Conservation (phyloP, 495 filamentous ascomycete species). For the Xylaria castorea region DNA sequence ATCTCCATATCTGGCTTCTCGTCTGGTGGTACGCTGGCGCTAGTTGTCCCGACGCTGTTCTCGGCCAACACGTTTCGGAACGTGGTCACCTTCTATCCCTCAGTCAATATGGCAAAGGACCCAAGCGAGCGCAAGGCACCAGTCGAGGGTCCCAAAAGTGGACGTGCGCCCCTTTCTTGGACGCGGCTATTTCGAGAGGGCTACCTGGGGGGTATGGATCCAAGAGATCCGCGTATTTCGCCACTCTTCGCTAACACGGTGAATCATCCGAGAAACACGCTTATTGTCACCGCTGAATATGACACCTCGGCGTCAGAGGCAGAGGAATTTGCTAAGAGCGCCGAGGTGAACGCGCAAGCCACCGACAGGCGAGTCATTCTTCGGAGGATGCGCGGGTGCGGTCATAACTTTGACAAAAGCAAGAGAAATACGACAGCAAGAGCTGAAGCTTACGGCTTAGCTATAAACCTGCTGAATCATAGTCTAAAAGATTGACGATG, state of each 20-base stretch:
- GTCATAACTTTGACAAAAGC: slow-evolving; percentile 42
- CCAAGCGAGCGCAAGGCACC: slow-evolving; percentile 32
- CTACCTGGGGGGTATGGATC: slow-evolving; percentile 44
- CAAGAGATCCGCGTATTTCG: slow-evolving; percentile 55
- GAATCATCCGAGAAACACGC: slow-evolving; percentile 48
- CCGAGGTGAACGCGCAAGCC: slow-evolving; percentile 25
- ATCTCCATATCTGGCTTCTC: slow-evolving; percentile 56
- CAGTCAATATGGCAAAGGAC: slow-evolving; percentile 44
- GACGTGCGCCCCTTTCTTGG: slow-evolving; percentile 23
- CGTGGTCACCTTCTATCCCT: slow-evolving; percentile 52
- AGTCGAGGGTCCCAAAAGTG: slow-evolving; percentile 14
- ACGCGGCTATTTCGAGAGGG: slow-evolving; percentile 32
- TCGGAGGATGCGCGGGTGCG: slow-evolving; percentile 49
- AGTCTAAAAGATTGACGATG: background rate
- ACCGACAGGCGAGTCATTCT: slow-evolving; percentile 46
- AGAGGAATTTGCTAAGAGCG: slow-evolving; percentile 48
- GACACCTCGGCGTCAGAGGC: slow-evolving; percentile 53
- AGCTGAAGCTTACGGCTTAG: background rate
- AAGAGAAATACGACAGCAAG: background rate
- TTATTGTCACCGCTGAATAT: slow-evolving; percentile 53
- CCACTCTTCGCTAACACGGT: slow-evolving; percentile 48
- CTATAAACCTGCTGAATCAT: background rate
- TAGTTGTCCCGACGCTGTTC: slow-evolving; percentile 49
- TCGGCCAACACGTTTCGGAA: slow-evolving; percentile 49
- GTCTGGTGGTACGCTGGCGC: slow-evolving; percentile 52